Base-by-base conservation (phyloP, 2,329 filamentous ascomycete genomes). In the Hypomyces perniciosus region DNA sequence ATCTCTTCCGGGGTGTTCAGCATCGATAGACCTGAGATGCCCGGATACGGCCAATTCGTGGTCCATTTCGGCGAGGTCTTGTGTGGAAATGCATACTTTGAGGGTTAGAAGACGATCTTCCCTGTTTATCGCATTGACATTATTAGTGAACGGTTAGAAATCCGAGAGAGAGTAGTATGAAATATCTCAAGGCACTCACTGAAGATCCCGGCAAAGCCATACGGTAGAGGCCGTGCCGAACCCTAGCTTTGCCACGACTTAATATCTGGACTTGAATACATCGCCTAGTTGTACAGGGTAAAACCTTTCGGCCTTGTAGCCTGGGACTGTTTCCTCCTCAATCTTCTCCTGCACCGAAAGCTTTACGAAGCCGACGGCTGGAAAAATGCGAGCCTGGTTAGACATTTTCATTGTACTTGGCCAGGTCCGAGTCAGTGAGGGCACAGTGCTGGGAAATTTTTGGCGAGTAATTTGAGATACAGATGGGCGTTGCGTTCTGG, bases 161-260 rank as follows among this genome's bases (percentile, higher is more conserved):
- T 20, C 20, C 20, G 20, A 20, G 20, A 3, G 20, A 20, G 20
- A 20, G 20, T 20, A 20, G 20, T 20, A 20, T 20, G 20, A 20
- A 13, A 27, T 9, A 35, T 37, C 1, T 7, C 42, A 38, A 9
- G 3, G 9, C 20, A 54, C 46, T 8, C 44, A 64, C 60, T 46
- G 7, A 6, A 58, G 43, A 45, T 64, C 62, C 6, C 56, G 57
- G 12, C 57, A 59, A 5, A 62, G 46, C 61, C 62, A 63, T 8
- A 55, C 57, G 0, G 61, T 64, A 1, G 62, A 65, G 5, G 53
- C 56, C 4, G 58, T 57, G 6, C 62, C 61, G 30, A 56, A 64
- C 1, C 62, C 62, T 12, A 64, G 52, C 45, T 65, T 65, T 3
- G 57, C 56, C 1, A 61, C 48, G 4, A 62, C 58, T 9, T 63